Percentiles rank a stretch among this genome's conserved stretches.
Conservation (phyloP, 176 grass and related monocot genomes). For the Phoenix roebelenii region DNA sequence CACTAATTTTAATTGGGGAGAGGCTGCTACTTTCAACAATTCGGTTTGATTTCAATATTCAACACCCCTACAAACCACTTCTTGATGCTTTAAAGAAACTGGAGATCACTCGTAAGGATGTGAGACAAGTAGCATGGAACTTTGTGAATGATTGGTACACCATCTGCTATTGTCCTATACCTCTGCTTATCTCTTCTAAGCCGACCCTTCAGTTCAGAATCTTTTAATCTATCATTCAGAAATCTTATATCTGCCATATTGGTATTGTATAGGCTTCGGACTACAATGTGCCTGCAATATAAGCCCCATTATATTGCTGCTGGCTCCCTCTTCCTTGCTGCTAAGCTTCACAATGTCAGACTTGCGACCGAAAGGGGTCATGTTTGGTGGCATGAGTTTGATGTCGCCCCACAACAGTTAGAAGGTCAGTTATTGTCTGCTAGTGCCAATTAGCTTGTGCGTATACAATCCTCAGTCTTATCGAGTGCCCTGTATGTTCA, state of each 20-base stretch:
- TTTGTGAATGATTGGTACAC: conserved; percentile 48
- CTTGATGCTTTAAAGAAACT: conserved; percentile 44
- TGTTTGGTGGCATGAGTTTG: conserved; percentile 85
- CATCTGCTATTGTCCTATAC: neutral
- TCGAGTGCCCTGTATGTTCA: neutral
- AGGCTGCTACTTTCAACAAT: conserved; percentile 54
- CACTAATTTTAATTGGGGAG: conserved; percentile 45
- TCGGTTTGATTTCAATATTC: conserved; percentile 64
- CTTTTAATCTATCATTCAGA: too few relatives aligned
- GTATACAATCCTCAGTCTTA: too few relatives aligned
- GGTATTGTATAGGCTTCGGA: conserved; percentile 47
- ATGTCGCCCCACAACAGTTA: conserved; percentile 54
- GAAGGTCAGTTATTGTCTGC: conserved; percentile 15
- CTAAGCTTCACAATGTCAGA: conserved; percentile 55
- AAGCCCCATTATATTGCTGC: conserved; percentile 72
- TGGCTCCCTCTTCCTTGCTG: conserved; percentile 49
- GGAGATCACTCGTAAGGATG: conserved; percentile 35
- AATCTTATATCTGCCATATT: neutral
- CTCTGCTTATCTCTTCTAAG: too few relatives aligned
- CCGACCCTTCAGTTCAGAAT: too few relatives aligned
- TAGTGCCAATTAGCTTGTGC: too few relatives aligned
- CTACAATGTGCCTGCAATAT: conserved; percentile 56
- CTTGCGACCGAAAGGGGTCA: conserved; percentile 39
- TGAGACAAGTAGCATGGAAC: conserved; percentile 37
- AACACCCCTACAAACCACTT: conserved; percentile 52